Conservation (phyloP, 2,329 filamentous ascomycete species). For the Phialophora chinensis region DNA sequence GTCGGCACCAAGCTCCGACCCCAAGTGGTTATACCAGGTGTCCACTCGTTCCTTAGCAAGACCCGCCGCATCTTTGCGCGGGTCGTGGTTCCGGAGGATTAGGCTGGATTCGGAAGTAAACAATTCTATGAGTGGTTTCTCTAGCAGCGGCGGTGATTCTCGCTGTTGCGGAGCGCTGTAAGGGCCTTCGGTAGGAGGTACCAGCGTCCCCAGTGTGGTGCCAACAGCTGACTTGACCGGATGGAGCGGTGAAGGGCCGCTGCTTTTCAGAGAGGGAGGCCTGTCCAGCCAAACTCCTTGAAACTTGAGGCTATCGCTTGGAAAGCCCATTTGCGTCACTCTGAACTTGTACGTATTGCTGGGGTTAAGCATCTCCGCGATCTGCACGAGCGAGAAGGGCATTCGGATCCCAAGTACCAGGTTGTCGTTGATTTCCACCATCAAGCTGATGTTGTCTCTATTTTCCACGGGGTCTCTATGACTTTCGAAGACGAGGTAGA, state of each 20-base stretch:
- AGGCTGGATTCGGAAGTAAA: slow-evolving; percentile 29
- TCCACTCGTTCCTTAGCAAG: slow-evolving; percentile 7
- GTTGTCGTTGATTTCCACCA: slow-evolving; percentile 23
- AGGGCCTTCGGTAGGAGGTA: not conserved
- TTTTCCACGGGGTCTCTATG: not conserved
- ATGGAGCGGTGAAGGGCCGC: not conserved
- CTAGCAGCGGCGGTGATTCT: slow-evolving; percentile 12
- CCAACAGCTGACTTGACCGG: slow-evolving; percentile 2
- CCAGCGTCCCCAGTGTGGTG: not conserved
- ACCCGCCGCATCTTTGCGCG: not conserved
- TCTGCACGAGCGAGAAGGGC: slow-evolving; percentile 29
- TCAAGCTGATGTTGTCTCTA: slow-evolving; percentile 17
- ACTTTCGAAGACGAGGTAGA: slow-evolving; percentile 22
- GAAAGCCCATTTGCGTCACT: slow-evolving; percentile 28
- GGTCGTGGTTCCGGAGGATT: not conserved
- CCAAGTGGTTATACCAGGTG: slow-evolving; percentile 21
- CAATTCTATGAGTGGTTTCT: slow-evolving; percentile 30
- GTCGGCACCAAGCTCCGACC: slow-evolving; percentile 3
- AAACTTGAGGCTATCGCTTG: slow-evolving; percentile 34
- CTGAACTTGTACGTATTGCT: slow-evolving; percentile 38
- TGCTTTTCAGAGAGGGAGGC: not conserved
- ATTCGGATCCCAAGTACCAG: slow-evolving; percentile 8
- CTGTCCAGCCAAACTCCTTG: slow-evolving; percentile 43
- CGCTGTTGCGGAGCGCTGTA: slow-evolving; percentile 11
- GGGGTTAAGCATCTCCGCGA: slow-evolving; percentile 37